Conservation (phyloP, 768 basidiomycete species). For the Auriscalpium microsporum region DNA sequence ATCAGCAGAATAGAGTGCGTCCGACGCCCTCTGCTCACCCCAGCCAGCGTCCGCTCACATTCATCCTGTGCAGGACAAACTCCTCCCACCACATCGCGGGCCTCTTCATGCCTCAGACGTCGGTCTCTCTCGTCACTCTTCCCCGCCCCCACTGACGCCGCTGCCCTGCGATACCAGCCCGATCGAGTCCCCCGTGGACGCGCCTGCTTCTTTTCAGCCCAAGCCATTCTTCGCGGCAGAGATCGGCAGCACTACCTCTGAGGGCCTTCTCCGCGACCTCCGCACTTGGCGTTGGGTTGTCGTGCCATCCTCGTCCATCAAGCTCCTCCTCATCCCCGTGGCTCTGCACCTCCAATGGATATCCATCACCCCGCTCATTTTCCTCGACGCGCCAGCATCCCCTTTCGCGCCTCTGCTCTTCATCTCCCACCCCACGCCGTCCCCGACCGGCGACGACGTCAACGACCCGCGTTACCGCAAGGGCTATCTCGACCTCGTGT, state of each 20-base stretch:
- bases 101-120: constrained; percentile 60
- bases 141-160: background rate
- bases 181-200: background rate
- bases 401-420: constrained; percentile 69
- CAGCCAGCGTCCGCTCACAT: background rate
- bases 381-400: constrained; percentile 42
- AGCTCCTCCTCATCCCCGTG: constrained; percentile 52
- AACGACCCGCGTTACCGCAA: constrained; percentile 59
- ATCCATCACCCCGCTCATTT: constrained; percentile 38
- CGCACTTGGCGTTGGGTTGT: constrained; percentile 59
- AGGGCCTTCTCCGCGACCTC: constrained; percentile 45
- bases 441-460: constrained; percentile 31
- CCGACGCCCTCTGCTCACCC: background rate
- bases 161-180: background rate
- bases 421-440: constrained; percentile 54
- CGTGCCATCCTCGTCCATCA: constrained; percentile 58
- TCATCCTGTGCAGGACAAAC: constrained; percentile 40
- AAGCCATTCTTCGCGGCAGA: background rate
- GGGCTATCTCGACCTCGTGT: constrained; percentile 64
- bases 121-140: constrained; percentile 15
- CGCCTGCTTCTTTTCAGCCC: background rate
- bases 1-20: constrained; percentile 25
- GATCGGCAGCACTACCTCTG: constrained; percentile 14
- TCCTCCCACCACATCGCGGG: constrained; percentile 53
- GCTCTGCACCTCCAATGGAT: constrained; percentile 62